Percentiles rank a stretch among this genome's conserved stretches.
phyloP scores from a whole-genome alignment of 2,329 filamentous ascomycete species.

The Scytalidium sp. region DNA sequence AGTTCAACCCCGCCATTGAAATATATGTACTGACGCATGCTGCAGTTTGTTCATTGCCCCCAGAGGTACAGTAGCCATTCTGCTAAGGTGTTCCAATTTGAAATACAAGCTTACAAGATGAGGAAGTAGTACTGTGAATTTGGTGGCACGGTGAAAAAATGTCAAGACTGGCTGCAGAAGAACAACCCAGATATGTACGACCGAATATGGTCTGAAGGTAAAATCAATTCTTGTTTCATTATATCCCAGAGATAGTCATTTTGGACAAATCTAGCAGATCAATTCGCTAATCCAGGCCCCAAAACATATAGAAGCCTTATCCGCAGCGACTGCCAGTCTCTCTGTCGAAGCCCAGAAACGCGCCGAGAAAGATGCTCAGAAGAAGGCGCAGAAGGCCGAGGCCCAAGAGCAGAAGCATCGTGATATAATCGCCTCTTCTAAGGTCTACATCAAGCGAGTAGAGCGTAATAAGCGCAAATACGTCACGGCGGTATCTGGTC shows the following conservation, averaged over 20 bases:
- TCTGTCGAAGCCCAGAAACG: slow-evolving; percentile 91
- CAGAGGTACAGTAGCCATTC: slow-evolving; percentile 47
- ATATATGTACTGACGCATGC: slow-evolving; percentile 5
- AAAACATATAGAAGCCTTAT: slow-evolving; percentile 63
- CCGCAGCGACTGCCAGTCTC: slow-evolving; percentile 80
- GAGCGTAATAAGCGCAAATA: slow-evolving; percentile 98
- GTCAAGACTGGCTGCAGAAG: slow-evolving; percentile 89
- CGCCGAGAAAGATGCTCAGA: slow-evolving; percentile 91
- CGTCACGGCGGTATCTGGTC: slow-evolving; percentile 85
- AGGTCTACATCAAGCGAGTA: slow-evolving; percentile 91
- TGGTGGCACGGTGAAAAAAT: slow-evolving; percentile 93
- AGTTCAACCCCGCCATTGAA: slow-evolving; percentile 15
- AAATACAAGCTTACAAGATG: slow-evolving; percentile 13
- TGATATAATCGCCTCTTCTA: slow-evolving; percentile 77
- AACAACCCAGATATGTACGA: slow-evolving; percentile 72
- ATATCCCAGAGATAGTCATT: not conserved
- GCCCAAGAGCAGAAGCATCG: slow-evolving; percentile 80
- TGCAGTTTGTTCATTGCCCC: slow-evolving; percentile 61
- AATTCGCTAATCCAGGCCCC: slow-evolving; percentile 2
- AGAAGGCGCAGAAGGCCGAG: slow-evolving; percentile 94
- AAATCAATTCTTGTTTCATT: slow-evolving; percentile 15
- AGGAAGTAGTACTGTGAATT: slow-evolving; percentile 90
- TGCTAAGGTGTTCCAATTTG: not conserved
- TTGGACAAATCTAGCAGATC: not conserved
- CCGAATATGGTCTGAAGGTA: slow-evolving; percentile 83